These are phyloP conservation scores for Aspergillus conjunctus DNA, from an alignment of 495 filamentous ascomycete genomes.

Conservation along the genomic window DNA sequence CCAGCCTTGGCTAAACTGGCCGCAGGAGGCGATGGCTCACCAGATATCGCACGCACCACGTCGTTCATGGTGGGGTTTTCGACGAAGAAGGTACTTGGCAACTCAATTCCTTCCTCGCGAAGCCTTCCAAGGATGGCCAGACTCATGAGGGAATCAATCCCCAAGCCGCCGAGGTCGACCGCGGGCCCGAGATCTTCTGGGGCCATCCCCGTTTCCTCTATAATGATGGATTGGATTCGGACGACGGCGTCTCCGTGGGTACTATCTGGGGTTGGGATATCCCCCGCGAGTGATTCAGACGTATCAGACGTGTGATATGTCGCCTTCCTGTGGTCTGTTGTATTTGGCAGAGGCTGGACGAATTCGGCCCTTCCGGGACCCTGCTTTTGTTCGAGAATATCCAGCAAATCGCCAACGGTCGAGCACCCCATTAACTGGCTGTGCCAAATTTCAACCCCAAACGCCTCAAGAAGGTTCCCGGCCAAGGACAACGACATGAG, in stretches of 20 bases:
- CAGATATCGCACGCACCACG: neutral
- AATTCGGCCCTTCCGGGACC: neutral
- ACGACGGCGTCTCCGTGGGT: neutral
- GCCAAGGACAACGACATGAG: neutral
- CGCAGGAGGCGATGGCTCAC: neutral
- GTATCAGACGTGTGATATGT: neutral
- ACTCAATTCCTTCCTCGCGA: slow-evolving; percentile 38
- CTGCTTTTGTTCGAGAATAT: neutral
- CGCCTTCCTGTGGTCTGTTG: neutral
- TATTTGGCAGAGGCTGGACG: neutral
- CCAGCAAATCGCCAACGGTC: neutral
- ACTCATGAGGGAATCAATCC: slow-evolving; percentile 55
- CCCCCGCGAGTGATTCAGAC: neutral
- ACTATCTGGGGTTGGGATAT: neutral
- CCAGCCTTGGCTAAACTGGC: neutral
- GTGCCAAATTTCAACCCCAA: neutral
- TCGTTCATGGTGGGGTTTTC: slow-evolving; percentile 54
- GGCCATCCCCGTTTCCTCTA: slow-evolving; percentile 18
- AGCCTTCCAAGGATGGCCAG: slow-evolving; percentile 46
- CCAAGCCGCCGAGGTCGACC: slow-evolving; percentile 44
- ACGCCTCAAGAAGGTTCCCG: neutral
- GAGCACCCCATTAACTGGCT: neutral
- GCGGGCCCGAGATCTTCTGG: slow-evolving; percentile 35
- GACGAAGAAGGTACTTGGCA: slow-evolving; percentile 48
- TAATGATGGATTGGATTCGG: neutral